Conservation (phyloP, 2,329 filamentous ascomycete species). For the Clonostachys chloroleuca region DNA sequence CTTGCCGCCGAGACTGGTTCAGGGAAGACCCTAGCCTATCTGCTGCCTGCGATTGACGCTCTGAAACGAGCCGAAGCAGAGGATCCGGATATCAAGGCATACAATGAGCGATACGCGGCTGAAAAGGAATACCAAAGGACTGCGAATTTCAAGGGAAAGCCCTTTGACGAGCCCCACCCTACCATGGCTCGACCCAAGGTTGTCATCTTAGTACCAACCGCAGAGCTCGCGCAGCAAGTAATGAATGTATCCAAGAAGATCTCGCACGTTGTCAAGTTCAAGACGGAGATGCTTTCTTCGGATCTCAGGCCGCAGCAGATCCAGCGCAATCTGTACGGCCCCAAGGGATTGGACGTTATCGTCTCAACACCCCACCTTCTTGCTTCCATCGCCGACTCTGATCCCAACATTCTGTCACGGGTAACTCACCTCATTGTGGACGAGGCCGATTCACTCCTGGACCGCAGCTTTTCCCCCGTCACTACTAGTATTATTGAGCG, state of each 20-base stretch:
- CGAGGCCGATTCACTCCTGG: conserved; percentile 93
- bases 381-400: conserved; percentile 79
- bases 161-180: conserved; percentile 65
- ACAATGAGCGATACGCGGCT: conserved; percentile 48
- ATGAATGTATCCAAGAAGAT: conserved; percentile 75
- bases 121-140: conserved; percentile 53
- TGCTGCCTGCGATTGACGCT: conserved; percentile 79
- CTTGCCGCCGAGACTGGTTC: conserved; percentile 95
- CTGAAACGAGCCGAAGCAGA: conserved; percentile 70
- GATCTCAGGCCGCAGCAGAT: conserved; percentile 74
- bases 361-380: conserved; percentile 88
- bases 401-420: conserved; percentile 89
- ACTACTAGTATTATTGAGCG: conserved; percentile 82
- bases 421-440: conserved; percentile 87
- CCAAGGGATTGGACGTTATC: conserved; percentile 77
- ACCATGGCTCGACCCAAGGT: conserved; percentile 76
- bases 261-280: conserved; percentile 83
- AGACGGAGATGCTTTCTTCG: conserved; percentile 77
- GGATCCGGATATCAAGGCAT: conserved; percentile 54
- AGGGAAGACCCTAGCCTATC: conserved; percentile 91
- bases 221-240: conserved; percentile 88
- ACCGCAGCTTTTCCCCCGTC: conserved; percentile 83
- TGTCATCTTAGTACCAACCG: conserved; percentile 85
- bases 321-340: conserved; percentile 76
- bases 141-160: conserved; percentile 52